A percentile compares a stretch with the other conserved stretches of the same genome.
phyloP scores from a whole-genome alignment of 306 rosid species.

The Pterocarpus santalinus region DNA sequence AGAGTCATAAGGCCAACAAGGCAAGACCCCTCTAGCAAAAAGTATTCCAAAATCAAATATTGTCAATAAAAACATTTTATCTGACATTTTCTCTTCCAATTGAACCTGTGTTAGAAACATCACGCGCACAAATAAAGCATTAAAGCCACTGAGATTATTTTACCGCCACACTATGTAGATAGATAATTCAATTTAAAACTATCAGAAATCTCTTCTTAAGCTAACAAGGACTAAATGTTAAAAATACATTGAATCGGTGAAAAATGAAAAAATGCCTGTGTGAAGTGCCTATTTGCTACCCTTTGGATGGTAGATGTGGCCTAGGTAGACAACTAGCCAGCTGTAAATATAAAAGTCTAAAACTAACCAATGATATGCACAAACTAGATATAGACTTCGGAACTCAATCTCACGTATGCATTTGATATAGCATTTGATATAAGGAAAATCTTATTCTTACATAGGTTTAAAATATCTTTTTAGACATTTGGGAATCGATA shows the following conservation, averaged over 20 bases:
- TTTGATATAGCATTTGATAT: not conserved
- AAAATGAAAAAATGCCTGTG: not conserved
- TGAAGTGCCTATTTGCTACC: not conserved
- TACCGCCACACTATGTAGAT: not conserved
- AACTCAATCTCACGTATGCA: not conserved
- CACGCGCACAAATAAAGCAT: not conserved
- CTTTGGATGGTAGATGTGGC: no score
- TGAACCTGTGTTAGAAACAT: constrained; percentile 12
- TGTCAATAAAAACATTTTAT: not conserved
- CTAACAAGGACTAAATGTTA: not conserved
- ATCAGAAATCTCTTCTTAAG: not conserved
- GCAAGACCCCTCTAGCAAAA: constrained; percentile 4
- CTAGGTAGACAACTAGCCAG: no score
- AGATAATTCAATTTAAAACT: not conserved
- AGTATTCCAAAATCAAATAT: not conserved
- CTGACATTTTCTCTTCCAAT: not conserved
- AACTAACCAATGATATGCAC: not conserved
- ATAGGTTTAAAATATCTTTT: no score
- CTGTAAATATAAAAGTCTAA: not conserved
- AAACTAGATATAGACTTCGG: not conserved
- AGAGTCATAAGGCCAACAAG: not conserved
- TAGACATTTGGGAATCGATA: no score
- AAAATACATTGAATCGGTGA: not conserved
- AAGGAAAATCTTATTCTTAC: not conserved
- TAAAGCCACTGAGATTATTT: not conserved